Percentiles rank a stretch among this genome's conserved stretches.
These are phyloP conservation scores for Bocquillonia castaneifolia DNA, from an alignment of 441 rosid species.

Conservation along the genomic window DNA sequence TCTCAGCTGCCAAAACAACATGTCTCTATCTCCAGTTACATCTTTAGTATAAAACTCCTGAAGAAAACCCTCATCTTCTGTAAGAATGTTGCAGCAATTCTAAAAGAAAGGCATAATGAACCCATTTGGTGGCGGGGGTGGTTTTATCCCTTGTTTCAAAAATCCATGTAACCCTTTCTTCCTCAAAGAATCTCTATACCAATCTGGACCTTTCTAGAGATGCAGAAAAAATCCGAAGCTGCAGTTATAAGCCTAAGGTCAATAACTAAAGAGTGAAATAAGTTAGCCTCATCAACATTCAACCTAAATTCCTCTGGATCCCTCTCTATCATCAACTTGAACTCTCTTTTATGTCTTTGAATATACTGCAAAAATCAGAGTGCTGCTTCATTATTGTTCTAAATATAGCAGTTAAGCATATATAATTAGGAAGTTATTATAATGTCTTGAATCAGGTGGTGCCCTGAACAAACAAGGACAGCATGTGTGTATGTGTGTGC, in stretches of 20 bases:
- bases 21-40: neutral
- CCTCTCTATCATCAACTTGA: neutral
- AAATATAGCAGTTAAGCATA: conserved; percentile 15
- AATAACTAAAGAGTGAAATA: neutral
- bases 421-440: too few relatives aligned
- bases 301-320: neutral
- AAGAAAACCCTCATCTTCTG: neutral
- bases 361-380: neutral
- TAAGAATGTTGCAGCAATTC: neutral
- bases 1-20: too few relatives aligned
- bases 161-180: neutral
- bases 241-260: neutral
- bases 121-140: neutral
- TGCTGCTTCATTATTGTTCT: neutral
- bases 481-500: too few relatives aligned
- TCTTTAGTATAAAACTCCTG: neutral
- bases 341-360: neutral
- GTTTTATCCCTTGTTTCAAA: neutral
- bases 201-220: neutral
- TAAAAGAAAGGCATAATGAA: neutral
- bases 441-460: too few relatives aligned
- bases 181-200: neutral
- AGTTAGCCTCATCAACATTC: neutral
- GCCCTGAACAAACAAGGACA: too few relatives aligned
- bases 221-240: neutral